Percentiles rank a stretch among this genome's conserved stretches.
These are phyloP conservation scores for Xylaria polymorpha DNA, from an alignment of 2,329 filamentous ascomycete species.

Conservation along the genomic window DNA sequence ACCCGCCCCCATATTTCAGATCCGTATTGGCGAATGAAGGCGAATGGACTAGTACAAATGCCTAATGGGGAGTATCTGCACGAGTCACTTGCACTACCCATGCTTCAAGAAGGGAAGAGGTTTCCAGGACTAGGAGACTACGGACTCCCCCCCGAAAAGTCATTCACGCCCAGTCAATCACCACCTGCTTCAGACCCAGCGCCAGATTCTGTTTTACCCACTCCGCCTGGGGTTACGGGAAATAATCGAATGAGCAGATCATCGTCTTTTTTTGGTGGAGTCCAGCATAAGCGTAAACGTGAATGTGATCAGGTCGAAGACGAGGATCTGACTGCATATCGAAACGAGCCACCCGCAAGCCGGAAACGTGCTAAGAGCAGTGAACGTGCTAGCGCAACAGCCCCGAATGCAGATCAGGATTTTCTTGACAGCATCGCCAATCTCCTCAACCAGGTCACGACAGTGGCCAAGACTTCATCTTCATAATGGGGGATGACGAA, in stretches of 20 bases:
- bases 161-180: slow-evolving; percentile 41
- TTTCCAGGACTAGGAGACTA: slow-evolving; percentile 55
- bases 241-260: slow-evolving; percentile 39
- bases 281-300: slow-evolving; percentile 46
- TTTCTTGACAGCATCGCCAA: slow-evolving; percentile 47
- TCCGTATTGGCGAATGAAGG: slow-evolving; percentile 54
- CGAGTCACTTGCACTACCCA: slow-evolving; percentile 61
- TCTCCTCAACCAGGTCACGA: slow-evolving; percentile 44
- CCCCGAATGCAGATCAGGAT: slow-evolving; percentile 40
- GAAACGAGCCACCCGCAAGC: slow-evolving; percentile 40
- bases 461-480: slow-evolving; percentile 29
- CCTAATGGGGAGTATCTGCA: slow-evolving; percentile 65
- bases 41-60: slow-evolving; percentile 60
- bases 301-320: slow-evolving; percentile 39
- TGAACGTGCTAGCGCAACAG: slow-evolving; percentile 16
- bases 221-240: slow-evolving; percentile 10
- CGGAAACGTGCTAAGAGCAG: slow-evolving; percentile 46
- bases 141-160: slow-evolving; percentile 46
- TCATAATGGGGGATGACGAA: background rate
- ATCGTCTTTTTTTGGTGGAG: slow-evolving; percentile 37
- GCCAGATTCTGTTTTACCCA: slow-evolving; percentile 17
- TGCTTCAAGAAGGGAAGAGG: slow-evolving; percentile 56
- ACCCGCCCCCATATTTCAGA: slow-evolving; percentile 46
- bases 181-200: slow-evolving; percentile 27
- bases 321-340: slow-evolving; percentile 42